These are phyloP conservation scores for Histomonas meleagridis DNA, from an alignment of 208 protist genomes.

Conservation along the genomic window DNA sequence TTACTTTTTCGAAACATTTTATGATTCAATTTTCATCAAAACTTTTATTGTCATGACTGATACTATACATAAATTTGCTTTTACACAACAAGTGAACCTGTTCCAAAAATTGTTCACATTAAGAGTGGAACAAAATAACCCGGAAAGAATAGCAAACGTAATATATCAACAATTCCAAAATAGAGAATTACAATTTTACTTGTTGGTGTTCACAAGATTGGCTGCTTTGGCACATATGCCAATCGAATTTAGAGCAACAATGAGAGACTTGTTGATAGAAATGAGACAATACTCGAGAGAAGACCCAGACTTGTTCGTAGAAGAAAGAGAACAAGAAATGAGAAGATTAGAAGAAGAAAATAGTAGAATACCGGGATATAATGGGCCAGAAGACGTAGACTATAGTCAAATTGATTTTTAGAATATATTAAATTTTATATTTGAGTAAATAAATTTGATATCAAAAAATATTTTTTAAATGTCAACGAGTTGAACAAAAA, in stretches of 20 bases:
- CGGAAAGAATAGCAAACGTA: not conserved
- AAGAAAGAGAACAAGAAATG: no score
- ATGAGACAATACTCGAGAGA: not conserved
- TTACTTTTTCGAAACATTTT: not conserved
- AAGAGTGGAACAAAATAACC: not conserved
- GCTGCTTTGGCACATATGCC: no score
- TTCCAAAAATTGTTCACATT: not conserved
- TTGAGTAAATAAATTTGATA: no score
- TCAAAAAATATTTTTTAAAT: no score
- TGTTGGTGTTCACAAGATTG: not conserved
- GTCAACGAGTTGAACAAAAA: no score
- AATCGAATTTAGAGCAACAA: not conserved
- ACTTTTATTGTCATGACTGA: not conserved
- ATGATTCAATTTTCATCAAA: not conserved
- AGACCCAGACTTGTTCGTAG: not conserved
- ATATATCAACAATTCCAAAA: not conserved
- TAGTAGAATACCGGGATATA: no score
- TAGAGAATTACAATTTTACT: not conserved
- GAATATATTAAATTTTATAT: no score
- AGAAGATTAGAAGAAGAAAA: no score
- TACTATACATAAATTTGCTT: slow-evolving; percentile 8
- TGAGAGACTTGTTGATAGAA: not conserved
- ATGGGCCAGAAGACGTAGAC: no score
- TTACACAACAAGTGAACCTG: not conserved
- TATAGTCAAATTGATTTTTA: no score